These are phyloP conservation scores for Salix caprea DNA, from an alignment of 345 rosid genomes.

Conservation along the genomic window DNA sequence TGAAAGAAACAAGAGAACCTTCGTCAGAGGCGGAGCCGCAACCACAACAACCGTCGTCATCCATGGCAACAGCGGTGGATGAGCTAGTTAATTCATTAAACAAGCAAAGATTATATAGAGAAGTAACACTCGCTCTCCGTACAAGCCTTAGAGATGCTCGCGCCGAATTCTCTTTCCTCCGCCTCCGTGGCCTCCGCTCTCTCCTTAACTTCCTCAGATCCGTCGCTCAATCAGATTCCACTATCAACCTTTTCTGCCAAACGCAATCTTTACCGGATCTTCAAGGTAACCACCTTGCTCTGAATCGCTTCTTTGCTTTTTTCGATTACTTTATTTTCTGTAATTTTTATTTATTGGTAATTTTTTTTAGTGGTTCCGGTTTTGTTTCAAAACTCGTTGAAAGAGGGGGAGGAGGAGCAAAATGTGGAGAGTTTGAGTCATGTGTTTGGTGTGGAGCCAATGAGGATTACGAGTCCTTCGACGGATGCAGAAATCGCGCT, in stretches of 20 bases:
- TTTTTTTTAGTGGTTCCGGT: constrained; percentile 67
- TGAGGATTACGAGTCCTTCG: constrained; percentile 78
- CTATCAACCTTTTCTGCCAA: constrained; percentile 62
- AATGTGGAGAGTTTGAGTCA: constrained; percentile 69
- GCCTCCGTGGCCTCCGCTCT: constrained; percentile 77
- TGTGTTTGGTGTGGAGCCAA: constrained; percentile 70
- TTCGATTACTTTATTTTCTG: not conserved
- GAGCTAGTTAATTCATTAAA: constrained; percentile 66
- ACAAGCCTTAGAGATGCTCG: constrained; percentile 78
- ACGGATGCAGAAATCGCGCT: constrained; percentile 74
- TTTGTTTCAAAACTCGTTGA: constrained; percentile 65
- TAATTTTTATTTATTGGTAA: not conserved
- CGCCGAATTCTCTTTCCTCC: constrained; percentile 93
- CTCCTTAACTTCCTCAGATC: constrained; percentile 81
- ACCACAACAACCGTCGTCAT: constrained; percentile 17
- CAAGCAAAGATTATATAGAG: constrained; percentile 63
- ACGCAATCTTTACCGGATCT: constrained; percentile 76
- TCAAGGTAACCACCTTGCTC: constrained; percentile 41
- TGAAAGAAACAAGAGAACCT: constrained; percentile 6
- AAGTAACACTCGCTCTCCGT: constrained; percentile 85
- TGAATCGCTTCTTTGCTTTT: not conserved
- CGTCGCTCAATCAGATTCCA: constrained; percentile 64
- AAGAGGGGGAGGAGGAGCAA: constrained; percentile 39
- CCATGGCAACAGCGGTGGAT: constrained; percentile 48
- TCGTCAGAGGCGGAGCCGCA: not conserved